Conservation (phyloP, 2,329 filamentous ascomycete genomes). For the Botrytis fabae region DNA sequence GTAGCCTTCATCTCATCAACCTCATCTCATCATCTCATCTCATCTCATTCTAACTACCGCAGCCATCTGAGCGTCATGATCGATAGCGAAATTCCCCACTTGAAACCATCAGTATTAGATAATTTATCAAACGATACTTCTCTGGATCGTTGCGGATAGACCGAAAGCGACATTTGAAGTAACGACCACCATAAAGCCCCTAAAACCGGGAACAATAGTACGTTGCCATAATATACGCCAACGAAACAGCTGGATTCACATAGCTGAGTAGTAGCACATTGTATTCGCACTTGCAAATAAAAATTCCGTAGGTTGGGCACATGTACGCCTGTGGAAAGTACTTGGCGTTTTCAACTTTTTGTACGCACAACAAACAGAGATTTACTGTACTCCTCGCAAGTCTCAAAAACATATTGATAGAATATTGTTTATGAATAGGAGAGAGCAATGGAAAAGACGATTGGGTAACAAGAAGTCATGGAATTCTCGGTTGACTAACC, state of each 20-base stretch:
- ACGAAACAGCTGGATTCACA: neutral
- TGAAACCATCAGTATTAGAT: neutral
- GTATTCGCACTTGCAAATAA: neutral
- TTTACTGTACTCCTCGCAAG: neutral
- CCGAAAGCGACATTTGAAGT: neutral
- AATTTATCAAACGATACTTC: neutral
- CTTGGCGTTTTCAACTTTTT: neutral
- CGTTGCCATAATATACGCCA: neutral
- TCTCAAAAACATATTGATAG: neutral
- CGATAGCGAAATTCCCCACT: neutral
- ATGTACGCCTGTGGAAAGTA: neutral
- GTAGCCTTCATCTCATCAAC: neutral
- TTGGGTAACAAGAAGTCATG: neutral
- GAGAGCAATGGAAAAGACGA: neutral
- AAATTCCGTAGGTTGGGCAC: neutral
- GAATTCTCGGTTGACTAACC: neutral
- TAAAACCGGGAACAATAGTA: neutral
- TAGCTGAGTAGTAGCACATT: neutral
- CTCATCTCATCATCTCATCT: neutral
- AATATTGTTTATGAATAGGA: neutral
- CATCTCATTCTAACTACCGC: neutral
- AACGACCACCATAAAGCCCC: neutral
- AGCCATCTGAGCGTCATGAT: neutral
- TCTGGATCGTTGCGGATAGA: neutral
- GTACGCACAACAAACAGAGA: neutral